Percentiles rank a stretch among this genome's conserved stretches.
Evolutionary conservation across 352 stramenopile species (phyloP).

Genomic region (Pythium phragmitis): DNA sequence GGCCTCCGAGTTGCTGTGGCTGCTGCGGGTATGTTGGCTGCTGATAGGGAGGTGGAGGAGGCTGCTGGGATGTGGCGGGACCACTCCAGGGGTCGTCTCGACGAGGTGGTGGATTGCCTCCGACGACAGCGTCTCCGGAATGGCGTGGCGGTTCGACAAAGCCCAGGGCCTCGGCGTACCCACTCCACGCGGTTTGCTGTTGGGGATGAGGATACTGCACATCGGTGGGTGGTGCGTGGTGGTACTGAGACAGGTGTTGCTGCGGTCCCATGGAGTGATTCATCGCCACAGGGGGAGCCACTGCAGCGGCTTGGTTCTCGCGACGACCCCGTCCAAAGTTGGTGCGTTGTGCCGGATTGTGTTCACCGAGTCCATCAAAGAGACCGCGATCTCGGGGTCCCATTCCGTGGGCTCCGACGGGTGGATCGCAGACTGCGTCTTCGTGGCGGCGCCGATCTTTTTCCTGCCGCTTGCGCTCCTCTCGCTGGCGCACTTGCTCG

Average conservation of each 20-base stretch:
- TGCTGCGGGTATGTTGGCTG: background rate
- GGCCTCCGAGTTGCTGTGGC: background rate
- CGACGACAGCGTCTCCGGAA: background rate
- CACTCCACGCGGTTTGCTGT: conserved; percentile 19
- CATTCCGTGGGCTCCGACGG: background rate
- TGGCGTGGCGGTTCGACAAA: conserved; percentile 9
- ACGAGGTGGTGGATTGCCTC: background rate
- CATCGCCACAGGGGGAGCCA: background rate
- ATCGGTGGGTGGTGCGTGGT: conserved; percentile 1
- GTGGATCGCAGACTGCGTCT: conserved; percentile 8
- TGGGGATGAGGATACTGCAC: conserved; percentile 17
- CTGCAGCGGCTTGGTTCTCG: conserved; percentile 9
- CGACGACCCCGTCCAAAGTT: conserved; percentile 51
- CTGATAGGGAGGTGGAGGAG: background rate
- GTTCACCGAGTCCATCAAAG: conserved; percentile 49
- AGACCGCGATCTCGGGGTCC: conserved; percentile 19
- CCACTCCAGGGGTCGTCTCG: background rate
- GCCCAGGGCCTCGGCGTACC: conserved; percentile 13
- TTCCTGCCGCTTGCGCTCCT: conserved; percentile 49
- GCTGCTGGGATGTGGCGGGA: background rate
- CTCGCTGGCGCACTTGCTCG: conserved; percentile 54
- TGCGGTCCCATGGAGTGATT: background rate
- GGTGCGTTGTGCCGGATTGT: conserved; percentile 25
- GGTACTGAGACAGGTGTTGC: background rate
- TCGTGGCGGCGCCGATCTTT: conserved; percentile 32